Percentiles rank a stretch among this genome's conserved stretches.
Evolutionary conservation across 1,284 basidiomycete species (phyloP).

Genomic region (Tilletia setariae): DNA sequence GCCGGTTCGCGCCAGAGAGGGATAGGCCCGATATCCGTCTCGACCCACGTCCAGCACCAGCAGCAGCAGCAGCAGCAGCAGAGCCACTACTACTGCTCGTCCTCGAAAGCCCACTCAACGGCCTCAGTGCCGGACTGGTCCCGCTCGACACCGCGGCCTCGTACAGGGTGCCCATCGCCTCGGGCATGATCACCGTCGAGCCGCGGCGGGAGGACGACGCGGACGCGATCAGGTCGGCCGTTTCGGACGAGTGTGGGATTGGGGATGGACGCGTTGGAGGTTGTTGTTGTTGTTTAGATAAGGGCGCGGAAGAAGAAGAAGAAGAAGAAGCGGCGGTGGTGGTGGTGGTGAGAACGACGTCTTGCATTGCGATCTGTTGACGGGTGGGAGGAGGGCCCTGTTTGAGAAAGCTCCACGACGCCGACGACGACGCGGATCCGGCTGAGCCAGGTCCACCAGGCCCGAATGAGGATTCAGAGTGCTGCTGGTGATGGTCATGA

Average conservation of each 20-base stretch:
- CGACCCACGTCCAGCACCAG: not conserved
- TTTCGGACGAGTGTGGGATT: slow-evolving; percentile 16
- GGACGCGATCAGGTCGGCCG: slow-evolving; percentile 16
- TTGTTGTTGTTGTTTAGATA: not conserved
- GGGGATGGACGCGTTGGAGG: slow-evolving; percentile 14
- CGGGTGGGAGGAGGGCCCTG: too few relatives aligned
- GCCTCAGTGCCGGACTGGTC: not conserved
- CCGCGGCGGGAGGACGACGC: slow-evolving; percentile 10
- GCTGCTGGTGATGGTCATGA: too few relatives aligned
- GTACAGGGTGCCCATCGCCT: not conserved
- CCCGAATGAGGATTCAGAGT: too few relatives aligned
- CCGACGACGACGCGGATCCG: too few relatives aligned
- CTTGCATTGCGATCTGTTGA: too few relatives aligned
- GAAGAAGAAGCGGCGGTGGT: not conserved
- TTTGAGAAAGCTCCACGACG: too few relatives aligned
- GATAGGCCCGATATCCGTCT: slow-evolving; percentile 10
- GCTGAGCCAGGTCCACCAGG: too few relatives aligned
- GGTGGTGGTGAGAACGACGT: not conserved
- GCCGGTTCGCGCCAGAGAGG: not conserved
- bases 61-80: too few relatives aligned
- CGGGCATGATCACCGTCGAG: not conserved
- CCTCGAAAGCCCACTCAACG: not conserved
- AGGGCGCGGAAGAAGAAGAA: not conserved
- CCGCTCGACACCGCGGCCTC: not conserved
- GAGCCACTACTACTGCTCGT: not conserved